phyloP scores from a whole-genome alignment of 768 basidiomycete species.

The Tulasnella sp. region DNA sequence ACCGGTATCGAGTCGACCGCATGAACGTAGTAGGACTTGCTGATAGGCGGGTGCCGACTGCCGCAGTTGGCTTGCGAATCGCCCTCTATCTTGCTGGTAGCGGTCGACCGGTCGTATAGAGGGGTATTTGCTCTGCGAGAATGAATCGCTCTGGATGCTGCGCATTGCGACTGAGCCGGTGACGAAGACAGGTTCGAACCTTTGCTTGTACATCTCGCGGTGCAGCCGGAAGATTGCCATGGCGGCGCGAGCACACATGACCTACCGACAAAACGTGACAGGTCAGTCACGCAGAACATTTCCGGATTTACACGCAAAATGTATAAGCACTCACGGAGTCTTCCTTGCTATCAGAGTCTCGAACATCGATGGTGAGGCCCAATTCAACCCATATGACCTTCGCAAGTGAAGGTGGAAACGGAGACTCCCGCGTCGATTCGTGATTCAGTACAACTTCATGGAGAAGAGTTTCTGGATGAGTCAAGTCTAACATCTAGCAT shows the following conservation, averaged over 20 bases:
- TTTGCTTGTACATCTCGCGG: too few species aligned
- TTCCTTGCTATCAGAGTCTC: constrained; percentile 67
- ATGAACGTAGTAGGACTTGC: too few species aligned
- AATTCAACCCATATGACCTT: constrained; percentile 74
- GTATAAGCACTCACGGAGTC: constrained; percentile 52
- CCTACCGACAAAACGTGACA: constrained; percentile 34
- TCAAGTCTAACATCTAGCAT: too few species aligned
- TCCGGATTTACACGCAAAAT: not conserved
- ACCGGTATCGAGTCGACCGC: too few species aligned
- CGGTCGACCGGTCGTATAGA: too few species aligned
- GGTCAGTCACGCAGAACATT: not conserved
- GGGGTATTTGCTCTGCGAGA: too few species aligned
- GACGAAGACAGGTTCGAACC: too few species aligned
- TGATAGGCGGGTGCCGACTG: too few species aligned
- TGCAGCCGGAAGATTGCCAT: constrained; percentile 46
- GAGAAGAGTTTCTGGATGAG: constrained; percentile 52
- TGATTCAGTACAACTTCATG: constrained; percentile 62
- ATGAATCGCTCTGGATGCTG: too few species aligned
- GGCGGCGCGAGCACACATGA: constrained; percentile 85
- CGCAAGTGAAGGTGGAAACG: constrained; percentile 69
- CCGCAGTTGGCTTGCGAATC: too few species aligned
- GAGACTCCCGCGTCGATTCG: constrained; percentile 28
- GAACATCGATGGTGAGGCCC: constrained; percentile 63
- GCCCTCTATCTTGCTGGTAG: too few species aligned
- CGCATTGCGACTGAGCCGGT: too few species aligned